Percentiles rank a stretch among this genome's conserved stretches.
These are phyloP conservation scores for Cyphellophora europaea DNA, from an alignment of 2,329 filamentous ascomycete species.

Conservation along the genomic window DNA sequence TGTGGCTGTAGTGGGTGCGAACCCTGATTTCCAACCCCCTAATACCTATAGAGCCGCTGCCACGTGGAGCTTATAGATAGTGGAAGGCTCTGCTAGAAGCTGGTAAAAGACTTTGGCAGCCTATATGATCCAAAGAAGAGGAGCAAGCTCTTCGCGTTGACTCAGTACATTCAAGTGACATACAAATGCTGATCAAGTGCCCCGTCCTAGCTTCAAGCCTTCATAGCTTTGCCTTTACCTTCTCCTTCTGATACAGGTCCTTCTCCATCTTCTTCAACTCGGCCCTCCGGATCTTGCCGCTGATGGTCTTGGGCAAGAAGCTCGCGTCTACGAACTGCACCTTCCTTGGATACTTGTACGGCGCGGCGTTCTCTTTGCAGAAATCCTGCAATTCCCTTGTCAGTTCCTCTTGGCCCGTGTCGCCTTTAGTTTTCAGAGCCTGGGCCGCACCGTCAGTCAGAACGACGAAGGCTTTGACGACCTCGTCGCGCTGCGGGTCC, in stretches of 20 bases:
- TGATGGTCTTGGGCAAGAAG: conserved; percentile 32
- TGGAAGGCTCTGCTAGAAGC: too few species aligned
- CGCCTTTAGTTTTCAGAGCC: too few species aligned
- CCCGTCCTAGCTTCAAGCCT: conserved; percentile 5
- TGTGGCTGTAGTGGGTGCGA: too few species aligned
- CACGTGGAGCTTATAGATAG: too few species aligned
- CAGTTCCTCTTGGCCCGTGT: conserved; percentile 15
- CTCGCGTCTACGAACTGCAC: conserved; percentile 28
- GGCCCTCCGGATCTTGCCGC: conserved; percentile 27
- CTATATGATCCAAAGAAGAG: too few species aligned
- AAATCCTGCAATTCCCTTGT: conserved; percentile 29
- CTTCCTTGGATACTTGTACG: conserved; percentile 33
- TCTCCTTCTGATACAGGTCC: too few species aligned
- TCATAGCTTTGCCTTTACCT: conserved; percentile 6
- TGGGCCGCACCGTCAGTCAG: conserved; percentile 18
- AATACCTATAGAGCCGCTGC: too few species aligned
- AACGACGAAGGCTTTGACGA: conserved; percentile 33
- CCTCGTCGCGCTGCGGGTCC: conserved; percentile 27
- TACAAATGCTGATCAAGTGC: too few species aligned
- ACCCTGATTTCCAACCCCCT: too few species aligned
- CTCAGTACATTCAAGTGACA: too few species aligned
- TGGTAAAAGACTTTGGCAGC: too few species aligned
- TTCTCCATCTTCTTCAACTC: conserved; percentile 29
- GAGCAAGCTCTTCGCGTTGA: too few species aligned
- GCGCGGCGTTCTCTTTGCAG: conserved; percentile 30